Evolutionary conservation across 176 grass and related monocot species (phyloP).

Genomic region (Oryza punctata): DNA sequence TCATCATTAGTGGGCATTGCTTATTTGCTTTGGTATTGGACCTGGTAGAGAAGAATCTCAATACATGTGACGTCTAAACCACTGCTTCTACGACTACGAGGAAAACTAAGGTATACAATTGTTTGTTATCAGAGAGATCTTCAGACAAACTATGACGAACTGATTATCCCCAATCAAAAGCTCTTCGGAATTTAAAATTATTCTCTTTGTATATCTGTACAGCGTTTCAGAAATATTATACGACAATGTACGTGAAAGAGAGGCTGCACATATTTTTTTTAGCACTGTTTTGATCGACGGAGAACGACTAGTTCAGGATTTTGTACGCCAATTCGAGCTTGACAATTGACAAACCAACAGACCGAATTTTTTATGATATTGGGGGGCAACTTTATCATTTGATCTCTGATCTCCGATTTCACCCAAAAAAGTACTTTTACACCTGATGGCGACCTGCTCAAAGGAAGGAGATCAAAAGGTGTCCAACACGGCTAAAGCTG

Average conservation of each 20-base stretch:
- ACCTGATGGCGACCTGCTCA: conserved; percentile 15
- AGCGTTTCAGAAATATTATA: background rate
- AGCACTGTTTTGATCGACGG: background rate
- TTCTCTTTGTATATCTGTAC: background rate
- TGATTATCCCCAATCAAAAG: background rate
- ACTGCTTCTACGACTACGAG: background rate
- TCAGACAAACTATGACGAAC: background rate
- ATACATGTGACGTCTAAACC: background rate
- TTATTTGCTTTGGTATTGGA: background rate
- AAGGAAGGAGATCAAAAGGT: background rate
- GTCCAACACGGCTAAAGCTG: background rate
- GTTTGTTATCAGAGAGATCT: background rate
- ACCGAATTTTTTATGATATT: background rate
- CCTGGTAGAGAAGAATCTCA: background rate
- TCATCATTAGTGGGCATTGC: background rate
- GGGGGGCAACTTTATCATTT: conserved; percentile 12
- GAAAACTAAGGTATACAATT: background rate
- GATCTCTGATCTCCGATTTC: conserved; percentile 17
- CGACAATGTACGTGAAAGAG: background rate
- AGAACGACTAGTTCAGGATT: background rate
- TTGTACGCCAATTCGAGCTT: conserved; percentile 22
- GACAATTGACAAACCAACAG: conserved; percentile 2
- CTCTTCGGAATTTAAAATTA: background rate
- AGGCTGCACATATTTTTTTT: background rate
- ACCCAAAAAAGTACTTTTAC: conserved; percentile 17